A percentile compares a stretch with the other conserved stretches of the same genome.
These are phyloP conservation scores for Dryadomyces quercus-mongolicae DNA, from an alignment of 2,329 filamentous ascomycete genomes.

Conservation along the genomic window DNA sequence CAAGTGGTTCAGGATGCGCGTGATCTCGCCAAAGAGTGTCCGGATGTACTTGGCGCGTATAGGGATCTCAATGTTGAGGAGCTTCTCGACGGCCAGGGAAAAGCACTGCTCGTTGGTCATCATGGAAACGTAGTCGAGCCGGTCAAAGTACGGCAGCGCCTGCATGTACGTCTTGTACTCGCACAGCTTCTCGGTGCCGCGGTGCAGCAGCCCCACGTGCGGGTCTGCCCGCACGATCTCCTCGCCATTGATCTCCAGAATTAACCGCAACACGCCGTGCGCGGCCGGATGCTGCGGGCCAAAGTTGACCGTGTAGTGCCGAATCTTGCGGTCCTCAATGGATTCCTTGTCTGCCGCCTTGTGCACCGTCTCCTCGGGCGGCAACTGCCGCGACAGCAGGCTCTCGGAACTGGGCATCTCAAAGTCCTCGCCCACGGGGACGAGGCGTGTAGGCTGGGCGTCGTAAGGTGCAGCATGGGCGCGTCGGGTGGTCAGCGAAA, in stretches of 20 bases:
- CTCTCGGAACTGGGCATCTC: conserved; percentile 32
- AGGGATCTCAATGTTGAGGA: conserved; percentile 92
- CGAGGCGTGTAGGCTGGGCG: conserved; percentile 46
- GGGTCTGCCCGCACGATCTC: conserved; percentile 94
- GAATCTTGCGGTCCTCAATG: conserved; percentile 64
- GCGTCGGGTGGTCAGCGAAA: conserved; percentile 54
- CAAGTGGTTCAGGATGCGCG: conserved; percentile 86
- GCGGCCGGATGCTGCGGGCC: conserved; percentile 97
- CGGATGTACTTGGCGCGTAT: conserved; percentile 94
- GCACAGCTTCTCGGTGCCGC: conserved; percentile 98
- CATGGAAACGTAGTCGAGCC: conserved; percentile 98
- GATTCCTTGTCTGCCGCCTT: conserved; percentile 36
- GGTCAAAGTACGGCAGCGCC: conserved; percentile 96
- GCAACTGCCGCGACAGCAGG: conserved; percentile 12
- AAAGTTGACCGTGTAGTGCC: conserved; percentile 99
- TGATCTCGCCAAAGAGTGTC: conserved; percentile 91
- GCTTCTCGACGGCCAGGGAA: conserved; percentile 90
- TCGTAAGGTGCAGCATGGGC: conserved; percentile 46
- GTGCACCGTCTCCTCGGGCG: conserved; percentile 21
- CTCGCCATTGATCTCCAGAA: conserved; percentile 95
- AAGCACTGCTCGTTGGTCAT: conserved; percentile 99
- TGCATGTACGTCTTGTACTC: conserved; percentile 99
- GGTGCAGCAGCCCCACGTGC: conserved; percentile 90
- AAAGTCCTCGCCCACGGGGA: conserved; percentile 56
- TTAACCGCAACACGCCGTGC: conserved; percentile 93